phyloP scores from a whole-genome alignment of 202 grass and related monocot genomes.

The Elaeis oleifera region DNA sequence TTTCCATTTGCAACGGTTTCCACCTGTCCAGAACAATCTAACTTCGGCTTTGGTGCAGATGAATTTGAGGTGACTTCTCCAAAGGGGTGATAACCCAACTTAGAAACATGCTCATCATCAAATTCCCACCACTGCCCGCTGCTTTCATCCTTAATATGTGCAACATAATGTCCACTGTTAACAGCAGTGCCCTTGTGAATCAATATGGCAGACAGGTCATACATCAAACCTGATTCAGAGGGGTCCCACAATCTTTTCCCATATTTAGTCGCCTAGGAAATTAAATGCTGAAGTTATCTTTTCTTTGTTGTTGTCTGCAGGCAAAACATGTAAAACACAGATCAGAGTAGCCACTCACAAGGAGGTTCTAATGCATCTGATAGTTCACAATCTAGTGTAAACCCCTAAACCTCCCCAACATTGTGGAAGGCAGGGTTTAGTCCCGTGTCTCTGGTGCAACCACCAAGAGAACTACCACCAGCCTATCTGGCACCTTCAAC shows the following conservation, averaged over 20 bases:
- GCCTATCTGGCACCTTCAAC: too few relatives aligned
- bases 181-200: constrained; percentile 92
- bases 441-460: too few relatives aligned
- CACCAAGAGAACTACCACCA: too few relatives aligned
- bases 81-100: constrained; percentile 82
- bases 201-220: constrained; percentile 83
- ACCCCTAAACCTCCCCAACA: too few relatives aligned
- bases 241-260: constrained; percentile 50
- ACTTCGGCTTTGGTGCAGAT: constrained; percentile 33
- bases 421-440: too few relatives aligned
- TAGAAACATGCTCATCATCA: constrained; percentile 94
- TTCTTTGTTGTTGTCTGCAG: constrained; percentile 90
- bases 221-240: constrained; percentile 43
- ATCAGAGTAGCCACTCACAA: neutral
- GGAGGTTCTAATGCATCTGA: too few relatives aligned
- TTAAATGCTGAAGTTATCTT: constrained; percentile 93
- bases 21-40: constrained; percentile 2
- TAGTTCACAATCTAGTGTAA: too few relatives aligned
- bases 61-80: constrained; percentile 54
- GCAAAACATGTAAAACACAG: constrained; percentile 8
- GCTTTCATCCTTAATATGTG: constrained; percentile 94
- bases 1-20: constrained; percentile 39
- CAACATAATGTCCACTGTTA: constrained; percentile 97
- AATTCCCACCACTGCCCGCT: constrained; percentile 95
- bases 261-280: constrained; percentile 67